Percentiles rank a stretch among this genome's conserved stretches.
Conservation (phyloP, 768 basidiomycete species). For the Lanmaoa pseudosensibilis region DNA sequence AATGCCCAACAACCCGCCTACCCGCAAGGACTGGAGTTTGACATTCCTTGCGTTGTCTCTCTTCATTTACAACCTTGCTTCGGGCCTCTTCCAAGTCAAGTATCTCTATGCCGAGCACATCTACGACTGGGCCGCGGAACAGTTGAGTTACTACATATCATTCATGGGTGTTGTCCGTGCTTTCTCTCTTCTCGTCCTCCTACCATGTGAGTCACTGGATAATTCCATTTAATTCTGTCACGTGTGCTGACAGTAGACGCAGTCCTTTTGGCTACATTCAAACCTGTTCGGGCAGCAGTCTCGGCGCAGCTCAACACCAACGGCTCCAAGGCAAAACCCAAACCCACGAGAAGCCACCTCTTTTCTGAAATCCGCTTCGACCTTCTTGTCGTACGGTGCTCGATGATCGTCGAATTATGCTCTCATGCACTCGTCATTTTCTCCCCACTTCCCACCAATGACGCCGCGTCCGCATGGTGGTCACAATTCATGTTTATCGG, state of each 20-base stretch:
- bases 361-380: constrained; percentile 68
- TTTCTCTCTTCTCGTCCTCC: constrained; percentile 60
- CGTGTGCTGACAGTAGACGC: constrained; percentile 26
- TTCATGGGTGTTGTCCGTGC: constrained; percentile 65
- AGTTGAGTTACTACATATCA: constrained; percentile 77
- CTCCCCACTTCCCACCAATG: constrained; percentile 44
- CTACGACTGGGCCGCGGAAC: constrained; percentile 64
- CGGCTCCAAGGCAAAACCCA: constrained; percentile 37
- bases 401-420: constrained; percentile 64
- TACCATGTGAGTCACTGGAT: constrained; percentile 54
- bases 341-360: constrained; percentile 50
- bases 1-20: constrained; percentile 63
- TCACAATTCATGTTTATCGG: constrained; percentile 51
- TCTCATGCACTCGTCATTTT: constrained; percentile 64
- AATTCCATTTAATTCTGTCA: constrained; percentile 29
- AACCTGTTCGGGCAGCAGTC: constrained; percentile 36
- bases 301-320: constrained; percentile 4
- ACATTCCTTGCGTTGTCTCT: constrained; percentile 63
- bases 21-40: constrained; percentile 69
- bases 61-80: constrained; percentile 64
- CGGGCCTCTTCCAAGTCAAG: constrained; percentile 73
- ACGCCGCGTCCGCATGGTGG: constrained; percentile 19
- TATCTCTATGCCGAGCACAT: constrained; percentile 77
- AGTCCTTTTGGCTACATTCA: constrained; percentile 66
- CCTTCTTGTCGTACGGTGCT: constrained; percentile 59